Conservation (phyloP, 192 early-diverging fungal genomes). For the Rhizophagus clarus region DNA sequence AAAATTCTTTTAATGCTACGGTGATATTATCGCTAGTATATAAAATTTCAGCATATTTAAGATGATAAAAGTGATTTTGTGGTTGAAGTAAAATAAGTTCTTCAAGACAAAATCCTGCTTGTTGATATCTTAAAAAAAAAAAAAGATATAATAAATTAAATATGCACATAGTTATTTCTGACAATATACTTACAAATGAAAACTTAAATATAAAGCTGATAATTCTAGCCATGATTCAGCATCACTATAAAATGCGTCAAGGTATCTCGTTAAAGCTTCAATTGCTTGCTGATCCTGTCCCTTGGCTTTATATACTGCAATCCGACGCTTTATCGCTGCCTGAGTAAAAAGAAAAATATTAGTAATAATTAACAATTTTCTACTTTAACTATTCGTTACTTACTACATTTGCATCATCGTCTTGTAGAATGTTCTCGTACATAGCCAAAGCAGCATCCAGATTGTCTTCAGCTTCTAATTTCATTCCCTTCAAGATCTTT, state of each 20-base stretch:
- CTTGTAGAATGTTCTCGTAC: slow-evolving; percentile 73
- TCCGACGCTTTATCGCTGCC: slow-evolving; percentile 72
- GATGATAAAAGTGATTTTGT: slow-evolving; percentile 81
- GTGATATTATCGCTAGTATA: slow-evolving; percentile 69
- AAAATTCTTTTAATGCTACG: slow-evolving; percentile 85
- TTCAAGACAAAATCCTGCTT: slow-evolving; percentile 90
- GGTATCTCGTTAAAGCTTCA: slow-evolving; percentile 65
- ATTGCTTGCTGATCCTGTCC: slow-evolving; percentile 74
- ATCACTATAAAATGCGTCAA: slow-evolving; percentile 86
- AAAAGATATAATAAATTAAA: background rate
- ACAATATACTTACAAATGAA: slow-evolving; percentile 53
- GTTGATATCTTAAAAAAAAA: slow-evolving; percentile 56
- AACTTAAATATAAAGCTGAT: slow-evolving; percentile 68
- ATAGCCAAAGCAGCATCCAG: slow-evolving; percentile 65
- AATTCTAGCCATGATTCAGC: slow-evolving; percentile 91
- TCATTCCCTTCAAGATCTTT: slow-evolving; percentile 73
- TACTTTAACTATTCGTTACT: slow-evolving; percentile 1
- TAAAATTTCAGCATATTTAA: slow-evolving; percentile 89
- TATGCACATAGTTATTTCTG: background rate
- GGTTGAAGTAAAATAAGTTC: slow-evolving; percentile 89
- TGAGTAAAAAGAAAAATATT: slow-evolving; percentile 26
- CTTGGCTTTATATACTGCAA: slow-evolving; percentile 71
- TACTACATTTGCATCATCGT: slow-evolving; percentile 79
- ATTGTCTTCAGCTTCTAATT: slow-evolving; percentile 77
- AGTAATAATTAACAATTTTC: background rate